Evolutionary conservation across 495 filamentous ascomycete genomes (phyloP).

Genomic region (Penicillium angulare): DNA sequence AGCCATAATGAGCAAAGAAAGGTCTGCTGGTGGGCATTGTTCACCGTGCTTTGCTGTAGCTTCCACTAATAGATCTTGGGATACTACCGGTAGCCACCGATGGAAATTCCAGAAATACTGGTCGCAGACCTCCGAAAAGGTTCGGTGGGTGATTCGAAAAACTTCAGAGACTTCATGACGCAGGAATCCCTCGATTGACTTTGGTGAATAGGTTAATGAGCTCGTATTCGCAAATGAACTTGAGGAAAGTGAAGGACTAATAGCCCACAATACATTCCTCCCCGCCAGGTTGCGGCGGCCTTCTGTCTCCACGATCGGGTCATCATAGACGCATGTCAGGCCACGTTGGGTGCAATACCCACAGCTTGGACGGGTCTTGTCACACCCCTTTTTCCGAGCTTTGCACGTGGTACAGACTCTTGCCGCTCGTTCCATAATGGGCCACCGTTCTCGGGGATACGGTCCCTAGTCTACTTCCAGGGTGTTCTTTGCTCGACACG

Average conservation of each 20-base stretch:
- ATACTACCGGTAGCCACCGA: slow-evolving; percentile 3
- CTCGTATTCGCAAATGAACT: not conserved
- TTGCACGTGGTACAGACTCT: slow-evolving; percentile 30
- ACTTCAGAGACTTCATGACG: slow-evolving; percentile 8
- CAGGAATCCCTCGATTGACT: not conserved
- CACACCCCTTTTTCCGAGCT: slow-evolving; percentile 35
- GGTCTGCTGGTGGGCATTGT: slow-evolving; percentile 1
- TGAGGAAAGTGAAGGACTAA: not conserved
- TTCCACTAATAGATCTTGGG: not conserved
- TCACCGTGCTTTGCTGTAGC: not conserved
- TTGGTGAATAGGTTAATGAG: not conserved
- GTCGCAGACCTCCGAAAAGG: slow-evolving; percentile 3
- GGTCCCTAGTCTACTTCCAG: not conserved
- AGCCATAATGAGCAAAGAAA: slow-evolving; percentile 28
- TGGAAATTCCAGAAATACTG: slow-evolving; percentile 1
- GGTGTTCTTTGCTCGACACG: not conserved
- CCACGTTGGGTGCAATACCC: slow-evolving; percentile 21
- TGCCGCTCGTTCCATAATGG: not conserved
- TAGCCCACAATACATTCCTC: not conserved
- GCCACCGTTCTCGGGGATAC: not conserved
- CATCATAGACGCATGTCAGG: slow-evolving; percentile 15
- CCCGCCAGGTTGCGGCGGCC: not conserved
- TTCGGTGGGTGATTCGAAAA: slow-evolving; percentile 20
- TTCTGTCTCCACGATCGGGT: not conserved
- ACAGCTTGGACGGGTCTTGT: slow-evolving; percentile 34